Base-by-base conservation (phyloP, 148 eudicot species). In the Cornus suecica region DNA sequence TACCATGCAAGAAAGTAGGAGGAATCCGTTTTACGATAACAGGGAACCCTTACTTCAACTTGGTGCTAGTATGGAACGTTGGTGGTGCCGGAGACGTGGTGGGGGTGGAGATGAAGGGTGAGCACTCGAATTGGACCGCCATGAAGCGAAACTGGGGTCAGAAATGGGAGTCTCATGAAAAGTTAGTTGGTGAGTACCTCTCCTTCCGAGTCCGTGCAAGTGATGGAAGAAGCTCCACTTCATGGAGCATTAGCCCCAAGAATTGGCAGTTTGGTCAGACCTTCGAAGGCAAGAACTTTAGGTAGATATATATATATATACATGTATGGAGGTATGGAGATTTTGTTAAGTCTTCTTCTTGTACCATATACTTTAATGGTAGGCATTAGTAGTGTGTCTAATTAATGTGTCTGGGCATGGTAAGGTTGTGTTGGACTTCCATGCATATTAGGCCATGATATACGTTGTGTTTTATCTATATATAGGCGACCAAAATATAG, bases 51-150 rank as follows among this genome's bases (percentile, higher is more conserved):
- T 84, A 84, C 62, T 94, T 86, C 83, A 70, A 78, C 18, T 18
- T 84, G 69, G 86, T 94, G 32, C 34, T 84, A 73, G 82, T 94
- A 20, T 84, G 83, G 69, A 94, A 94, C 41, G 98, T 94, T 0
- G 98, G 86, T 9, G 94, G 94, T 3, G 91, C 97, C 7, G 97
- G 98, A 6, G 91, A 88, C 48, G 83, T 94, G 2, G 60, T 73
- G 10, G 26, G 65, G n/a, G 82, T 94, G 25, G 23, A 65, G 80
- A 76, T 94, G 48, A 88, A 84, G 77, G 90, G 91, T 34, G 70
- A 74, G n/a, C 80, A 81, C 1, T 74, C 58, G 65, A 80, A 82
- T 9, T 94, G 91, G 84, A 78, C 68, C 10, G 37, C 74, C 6
- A 88, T 90, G 92, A 82, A 69, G 72, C 80, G 91, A 15, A 88